Evolutionary conservation across 1,284 basidiomycete species (phyloP).

Genomic region (Polyporus tsugae): DNA sequence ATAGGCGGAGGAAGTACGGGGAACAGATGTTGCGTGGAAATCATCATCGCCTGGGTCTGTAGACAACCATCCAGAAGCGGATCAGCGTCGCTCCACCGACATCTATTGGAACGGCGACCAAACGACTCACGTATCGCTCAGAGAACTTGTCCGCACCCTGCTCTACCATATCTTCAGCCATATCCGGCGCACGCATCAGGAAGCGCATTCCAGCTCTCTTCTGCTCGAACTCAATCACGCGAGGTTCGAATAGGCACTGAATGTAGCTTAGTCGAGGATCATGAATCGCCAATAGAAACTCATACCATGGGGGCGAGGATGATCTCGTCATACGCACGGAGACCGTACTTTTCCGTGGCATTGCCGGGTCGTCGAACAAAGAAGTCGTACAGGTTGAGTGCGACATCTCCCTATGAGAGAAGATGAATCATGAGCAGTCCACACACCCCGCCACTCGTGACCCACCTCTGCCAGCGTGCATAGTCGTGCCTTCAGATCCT

Average conservation of each 20-base stretch:
- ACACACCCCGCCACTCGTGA: not conserved
- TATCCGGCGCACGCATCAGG: constrained; percentile 55
- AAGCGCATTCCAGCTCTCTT: constrained; percentile 66
- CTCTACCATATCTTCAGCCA: constrained; percentile 79
- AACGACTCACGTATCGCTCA: constrained; percentile 21
- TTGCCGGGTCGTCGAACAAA: constrained; percentile 81
- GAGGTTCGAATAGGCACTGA: constrained; percentile 92
- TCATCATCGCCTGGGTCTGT: constrained; percentile 87
- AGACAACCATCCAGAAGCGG: constrained; percentile 13
- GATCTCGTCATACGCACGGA: constrained; percentile 95
- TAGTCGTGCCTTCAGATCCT: constrained; percentile 85
- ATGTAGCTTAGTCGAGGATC: not conserved
- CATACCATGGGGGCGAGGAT: constrained; percentile 93
- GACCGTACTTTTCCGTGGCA: constrained; percentile 86
- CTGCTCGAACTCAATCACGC: constrained; percentile 88
- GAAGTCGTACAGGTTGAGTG: constrained; percentile 90
- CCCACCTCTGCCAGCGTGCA: constrained; percentile 88
- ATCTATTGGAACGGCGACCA: not conserved
- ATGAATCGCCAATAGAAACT: constrained; percentile 12
- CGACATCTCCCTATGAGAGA: constrained; percentile 76
- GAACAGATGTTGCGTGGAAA: constrained; percentile 86
- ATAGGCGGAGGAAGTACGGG: constrained; percentile 41
- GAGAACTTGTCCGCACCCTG: constrained; percentile 64
- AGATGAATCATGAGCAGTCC: not conserved
- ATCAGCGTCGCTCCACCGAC: not conserved